phyloP scores from a whole-genome alignment of 805 yeast genomes.

The Clavispora carvajalis region DNA sequence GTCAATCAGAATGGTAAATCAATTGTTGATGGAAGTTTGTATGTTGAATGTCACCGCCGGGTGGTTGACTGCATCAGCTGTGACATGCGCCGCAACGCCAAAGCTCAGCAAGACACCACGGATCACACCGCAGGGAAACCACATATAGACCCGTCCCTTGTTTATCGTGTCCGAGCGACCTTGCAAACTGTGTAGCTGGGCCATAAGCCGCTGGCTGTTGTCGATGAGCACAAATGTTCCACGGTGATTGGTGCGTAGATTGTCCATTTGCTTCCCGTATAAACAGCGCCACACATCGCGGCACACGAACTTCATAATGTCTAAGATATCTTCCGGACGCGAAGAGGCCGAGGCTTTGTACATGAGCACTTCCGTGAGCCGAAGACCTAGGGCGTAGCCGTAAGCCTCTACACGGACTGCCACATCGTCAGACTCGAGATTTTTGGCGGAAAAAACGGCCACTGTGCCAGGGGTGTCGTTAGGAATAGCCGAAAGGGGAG shows the following conservation, averaged over 20 bases:
- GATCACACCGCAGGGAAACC: constrained; percentile 74
- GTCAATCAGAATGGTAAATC: not conserved
- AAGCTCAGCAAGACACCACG: constrained; percentile 66
- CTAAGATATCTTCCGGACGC: constrained; percentile 56
- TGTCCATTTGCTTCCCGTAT: constrained; percentile 85
- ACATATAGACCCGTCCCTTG: constrained; percentile 47
- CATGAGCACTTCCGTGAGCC: constrained; percentile 45
- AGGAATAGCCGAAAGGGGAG: constrained; percentile 24
- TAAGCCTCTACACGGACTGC: constrained; percentile 57
- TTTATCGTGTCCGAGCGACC: constrained; percentile 41
- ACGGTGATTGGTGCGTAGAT: constrained; percentile 85
- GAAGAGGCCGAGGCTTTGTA: constrained; percentile 35
- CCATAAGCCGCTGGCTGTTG: constrained; percentile 51
- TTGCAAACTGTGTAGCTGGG: constrained; percentile 42
- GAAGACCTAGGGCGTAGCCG: constrained; percentile 67
- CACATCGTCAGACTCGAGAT: constrained; percentile 43
- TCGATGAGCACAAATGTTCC: constrained; percentile 80
- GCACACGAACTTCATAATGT: constrained; percentile 87
- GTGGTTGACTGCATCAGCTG: constrained; percentile 55
- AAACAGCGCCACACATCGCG: constrained; percentile 84
- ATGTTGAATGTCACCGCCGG: constrained; percentile 74
- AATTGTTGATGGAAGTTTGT: constrained; percentile 45
- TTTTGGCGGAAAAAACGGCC: constrained; percentile 30
- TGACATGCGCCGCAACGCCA: constrained; percentile 62
- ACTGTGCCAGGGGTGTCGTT: constrained; percentile 41